Base-by-base conservation (phyloP, 1,284 basidiomycete species). In the Apiotrichum mycotoxinovorans region DNA sequence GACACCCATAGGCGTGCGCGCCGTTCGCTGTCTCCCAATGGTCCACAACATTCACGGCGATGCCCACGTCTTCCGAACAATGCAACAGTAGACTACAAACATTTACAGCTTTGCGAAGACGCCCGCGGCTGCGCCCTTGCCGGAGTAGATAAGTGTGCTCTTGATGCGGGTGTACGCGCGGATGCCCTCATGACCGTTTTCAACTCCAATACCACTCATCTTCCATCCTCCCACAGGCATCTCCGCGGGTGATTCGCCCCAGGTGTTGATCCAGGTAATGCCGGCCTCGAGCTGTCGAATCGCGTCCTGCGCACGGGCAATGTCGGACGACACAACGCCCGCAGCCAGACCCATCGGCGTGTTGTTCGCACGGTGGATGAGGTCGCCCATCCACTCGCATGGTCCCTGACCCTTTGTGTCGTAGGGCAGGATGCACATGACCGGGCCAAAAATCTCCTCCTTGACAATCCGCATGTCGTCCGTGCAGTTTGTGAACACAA, bases 271-370 rank as follows among this genome's bases (percentile, higher is more conserved):
- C 58, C 53, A 52, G 22, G 35, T 84, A 14, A 89, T 91, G n/a
- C 92, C 91, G 17, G 92, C 91, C 66, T 92, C 87, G 35, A 96
- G 78, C 35, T 84, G 85, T 26, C 83, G 82, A 4, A 89, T 85
- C 35, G 95, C 87, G 38, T 91, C 82, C 82, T 89, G 87, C 69
- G 88, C 90, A 72, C 92, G 90, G 62, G 83, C 84, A 18, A 87
- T 85, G 76, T 94, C 88, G 69, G 82, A 88, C 26, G 89, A 91
- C 74, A 93, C 90, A 26, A 95, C 78, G 14, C 88, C 91, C 7
- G 91, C 91, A 12, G 87, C 92, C 27, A 96, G 82, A 18, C 93
- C 92, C 72, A 93, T 95, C 43, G 78, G 82, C 2, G 90, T 92
- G 68, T 87, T 83, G 71, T 94, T 94, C 30, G 91, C 91, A 30